Evolutionary conservation across 495 filamentous ascomycete species (phyloP).

Genomic region (Aspergillus coremiiformis): DNA sequence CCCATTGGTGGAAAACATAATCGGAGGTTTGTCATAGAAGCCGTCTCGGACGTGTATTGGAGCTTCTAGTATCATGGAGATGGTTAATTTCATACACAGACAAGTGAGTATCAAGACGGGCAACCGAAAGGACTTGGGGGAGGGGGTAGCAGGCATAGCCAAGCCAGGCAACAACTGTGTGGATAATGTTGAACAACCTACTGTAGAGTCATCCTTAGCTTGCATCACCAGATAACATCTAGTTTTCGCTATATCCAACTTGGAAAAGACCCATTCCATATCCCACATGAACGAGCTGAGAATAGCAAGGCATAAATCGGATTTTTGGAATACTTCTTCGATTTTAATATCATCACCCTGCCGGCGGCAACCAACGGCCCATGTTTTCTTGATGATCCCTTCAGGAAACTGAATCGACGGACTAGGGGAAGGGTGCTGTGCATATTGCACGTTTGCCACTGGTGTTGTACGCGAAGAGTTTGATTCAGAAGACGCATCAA

Average conservation of each 20-base stretch:
- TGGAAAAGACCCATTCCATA: conserved; percentile 59
- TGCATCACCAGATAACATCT: conserved; percentile 64
- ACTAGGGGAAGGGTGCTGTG: conserved; percentile 12
- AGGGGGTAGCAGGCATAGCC: background rate
- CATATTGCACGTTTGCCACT: background rate
- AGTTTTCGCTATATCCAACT: conserved; percentile 46
- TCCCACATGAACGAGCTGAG: conserved; percentile 87
- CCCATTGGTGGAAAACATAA: conserved; percentile 77
- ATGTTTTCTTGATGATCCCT: conserved; percentile 79
- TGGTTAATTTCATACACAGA: background rate
- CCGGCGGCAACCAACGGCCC: conserved; percentile 50
- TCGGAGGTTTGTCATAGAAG: conserved; percentile 47
- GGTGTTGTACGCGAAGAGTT: background rate
- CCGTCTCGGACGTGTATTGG: conserved; percentile 40
- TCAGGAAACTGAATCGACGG: conserved; percentile 52
- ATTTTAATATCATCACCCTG: conserved; percentile 71
- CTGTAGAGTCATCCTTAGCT: conserved; percentile 51
- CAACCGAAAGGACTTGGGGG: background rate
- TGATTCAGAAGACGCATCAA: background rate
- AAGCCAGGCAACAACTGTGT: background rate
- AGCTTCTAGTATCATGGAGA: conserved; percentile 16
- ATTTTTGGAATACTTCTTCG: conserved; percentile 76
- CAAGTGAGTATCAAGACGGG: background rate
- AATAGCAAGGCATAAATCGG: conserved; percentile 64
- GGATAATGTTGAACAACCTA: conserved; percentile 17